Evolutionary conservation across 495 filamentous ascomycete genomes (phyloP), one percentile per base, ranked within the genome.

Genomic region (Talaromyces wortmannii): DNA sequence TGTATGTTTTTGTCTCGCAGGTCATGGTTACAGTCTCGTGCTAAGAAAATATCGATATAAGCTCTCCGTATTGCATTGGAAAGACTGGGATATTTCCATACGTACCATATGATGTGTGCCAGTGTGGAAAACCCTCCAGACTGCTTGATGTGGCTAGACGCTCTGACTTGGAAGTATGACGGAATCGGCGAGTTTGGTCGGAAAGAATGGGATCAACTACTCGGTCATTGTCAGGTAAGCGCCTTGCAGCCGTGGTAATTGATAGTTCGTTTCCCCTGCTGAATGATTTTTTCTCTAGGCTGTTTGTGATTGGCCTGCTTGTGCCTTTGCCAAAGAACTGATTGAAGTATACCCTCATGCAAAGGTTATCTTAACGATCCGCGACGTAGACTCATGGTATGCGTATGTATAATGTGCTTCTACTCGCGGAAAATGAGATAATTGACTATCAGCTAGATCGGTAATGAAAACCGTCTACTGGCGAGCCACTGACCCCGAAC

Each of bases 281-380:
- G 33, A 36, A 36, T 36, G 33, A 36, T n/a, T 36, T 36, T 12
- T 36, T 36, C 33, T 51, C 18, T 60, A 75, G 72, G 83, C 83
- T 46, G 79, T 87, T 18, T 84, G 78, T 64, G 84, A 88, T 71
- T 81, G 79, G 77, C 83, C 84, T 11, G 82, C 82, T 45, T 81
- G 78, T 50, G 79, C 81, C 32, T 87, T 87, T 59, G 82, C 80
- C 47, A 77, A 81, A 60, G 84, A 88, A 64, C 70, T 88, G 36
- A 85, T 87, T 33, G 82, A 81, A 47, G 82, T 83, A 12, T 88
- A 88, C 58, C 84, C 84, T 12, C 83, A 88, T 45, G 84, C 84
- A 33, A 88, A 88, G 65, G 80, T 88, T 42, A 76, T 88, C 45
- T 63, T 88, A 56, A 82, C 80, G 18, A 80, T 74, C 40, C 78